phyloP scores from a whole-genome alignment of 1,284 basidiomycete genomes.

The Trametes pubescens region DNA sequence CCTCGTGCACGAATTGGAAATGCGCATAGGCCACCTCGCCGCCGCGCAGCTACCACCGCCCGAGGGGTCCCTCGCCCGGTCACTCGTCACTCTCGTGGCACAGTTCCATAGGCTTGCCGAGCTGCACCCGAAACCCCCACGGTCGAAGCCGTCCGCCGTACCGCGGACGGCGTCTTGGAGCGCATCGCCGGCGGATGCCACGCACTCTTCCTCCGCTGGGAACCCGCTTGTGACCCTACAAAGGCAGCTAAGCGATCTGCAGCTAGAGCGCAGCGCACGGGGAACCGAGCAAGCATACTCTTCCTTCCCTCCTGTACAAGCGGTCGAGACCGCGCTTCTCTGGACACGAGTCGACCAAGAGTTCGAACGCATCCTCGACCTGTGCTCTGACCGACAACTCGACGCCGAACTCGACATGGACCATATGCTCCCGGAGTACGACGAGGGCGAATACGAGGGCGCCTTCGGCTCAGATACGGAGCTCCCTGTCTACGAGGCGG shows the following conservation, averaged over 20 bases:
- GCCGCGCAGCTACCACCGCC: conserved; percentile 48
- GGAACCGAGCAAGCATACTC: conserved; percentile 12
- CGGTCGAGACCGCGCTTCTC: conserved; percentile 69
- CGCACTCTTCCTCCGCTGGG: conserved; percentile 36
- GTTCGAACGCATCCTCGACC: conserved; percentile 69
- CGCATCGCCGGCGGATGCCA: conserved; percentile 39
- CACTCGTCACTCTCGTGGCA: conserved; percentile 71
- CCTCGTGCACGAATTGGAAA: conserved; percentile 69
- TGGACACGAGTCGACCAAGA: conserved; percentile 80
- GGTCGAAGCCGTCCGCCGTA: conserved; percentile 23
- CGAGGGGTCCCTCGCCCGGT: conserved; percentile 68
- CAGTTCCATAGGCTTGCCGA: conserved; percentile 68
- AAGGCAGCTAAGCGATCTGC: conserved; percentile 73
- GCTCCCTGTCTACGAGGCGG: conserved; percentile 68
- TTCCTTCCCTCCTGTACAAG: conserved; percentile 53
- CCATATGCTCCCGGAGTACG: conserved; percentile 74
- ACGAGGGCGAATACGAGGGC: conserved; percentile 54
- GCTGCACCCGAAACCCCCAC: conserved; percentile 40
- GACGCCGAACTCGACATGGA: conserved; percentile 38
- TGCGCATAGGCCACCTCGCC: conserved; percentile 58
- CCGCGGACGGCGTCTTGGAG: conserved; percentile 38
- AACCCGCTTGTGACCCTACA: conserved; percentile 69
- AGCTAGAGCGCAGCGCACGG: conserved; percentile 55
- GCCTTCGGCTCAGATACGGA: conserved; percentile 32
- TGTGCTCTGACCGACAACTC: conserved; percentile 51